Evolutionary conservation across 2,329 filamentous ascomycete genomes (phyloP), one percentile per base, ranked within the genome.

Genomic region (Pseudomassariella vexata): DNA sequence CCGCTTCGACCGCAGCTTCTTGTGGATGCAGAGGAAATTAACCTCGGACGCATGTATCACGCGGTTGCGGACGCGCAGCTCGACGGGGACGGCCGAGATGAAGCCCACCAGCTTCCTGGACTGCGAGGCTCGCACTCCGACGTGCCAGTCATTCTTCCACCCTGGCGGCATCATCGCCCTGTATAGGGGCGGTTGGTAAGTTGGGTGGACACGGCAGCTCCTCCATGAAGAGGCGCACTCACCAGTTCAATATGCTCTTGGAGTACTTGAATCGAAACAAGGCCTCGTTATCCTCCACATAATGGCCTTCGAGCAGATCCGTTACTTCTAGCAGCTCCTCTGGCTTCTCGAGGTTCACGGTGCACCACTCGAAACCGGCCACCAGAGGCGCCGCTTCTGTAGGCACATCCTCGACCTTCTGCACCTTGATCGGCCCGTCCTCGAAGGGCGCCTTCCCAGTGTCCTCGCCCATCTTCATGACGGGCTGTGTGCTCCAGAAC

Each of bases 181-280:
- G 11, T 33, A 9, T 7, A n/a, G n/a, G 39, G 5, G 11, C 21
- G 3, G 20, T 30, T 35, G 26, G 10, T 3, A 17, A 32, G 30
- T 19, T 11, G 28, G 28, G n/a, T n/a, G n/a, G n/a, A n/a, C n/a
- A n/a, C n/a, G n/a, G n/a, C n/a, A n/a, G n/a, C n/a, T n/a, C n/a
- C n/a, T n/a, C n/a, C n/a, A n/a, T n/a, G 28, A n/a, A 28, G 28
- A 12, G 5, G 12, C 9, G 8, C 33, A 51, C 71, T 47, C 63
- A 88, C 88, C 92, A 98, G 57, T 87, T 82, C 28, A 98, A 68
- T 53, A 96, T 94, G 2, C 84, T 79, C 23, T 79, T 68, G 1
- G 88, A 94, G 65, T 98, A 98, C 59, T 92, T 90, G 71, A 98
- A 96, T 33, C 92, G 81, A 67, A 98, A 96, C 73, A 94, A 94